Conservation (phyloP, 1,139 yeast species). For the Suhomyces terraborum region DNA sequence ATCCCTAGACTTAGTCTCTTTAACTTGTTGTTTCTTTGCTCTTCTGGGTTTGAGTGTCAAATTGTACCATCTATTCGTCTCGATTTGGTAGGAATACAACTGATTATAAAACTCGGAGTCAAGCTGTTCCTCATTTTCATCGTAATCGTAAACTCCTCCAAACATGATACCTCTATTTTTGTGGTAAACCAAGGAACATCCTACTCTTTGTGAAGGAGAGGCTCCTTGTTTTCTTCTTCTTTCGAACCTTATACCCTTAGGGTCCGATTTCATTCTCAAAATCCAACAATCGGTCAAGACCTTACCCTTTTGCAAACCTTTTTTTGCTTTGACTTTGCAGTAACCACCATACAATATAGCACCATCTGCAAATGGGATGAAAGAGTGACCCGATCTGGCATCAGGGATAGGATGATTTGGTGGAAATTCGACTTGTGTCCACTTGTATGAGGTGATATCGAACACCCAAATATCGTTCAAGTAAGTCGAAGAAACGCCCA, state of each 20-base stretch:
- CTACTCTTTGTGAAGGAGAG: slow-evolving; percentile 91
- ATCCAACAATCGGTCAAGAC: slow-evolving; percentile 88
- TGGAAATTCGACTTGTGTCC: slow-evolving; percentile 90
- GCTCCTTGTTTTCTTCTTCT: slow-evolving; percentile 86
- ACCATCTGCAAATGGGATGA: slow-evolving; percentile 81
- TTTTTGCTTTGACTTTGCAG: slow-evolving; percentile 87
- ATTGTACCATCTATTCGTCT: slow-evolving; percentile 86
- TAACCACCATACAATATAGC: slow-evolving; percentile 92
- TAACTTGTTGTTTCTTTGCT: slow-evolving; percentile 47
- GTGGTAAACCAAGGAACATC: slow-evolving; percentile 86
- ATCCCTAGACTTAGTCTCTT: slow-evolving; percentile 59
- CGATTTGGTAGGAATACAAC: slow-evolving; percentile 79
- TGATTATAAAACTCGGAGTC: slow-evolving; percentile 85
- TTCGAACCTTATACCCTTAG: slow-evolving; percentile 82
- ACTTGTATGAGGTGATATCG: slow-evolving; percentile 84
- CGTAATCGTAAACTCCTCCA: slow-evolving; percentile 95
- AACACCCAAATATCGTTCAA: slow-evolving; percentile 88
- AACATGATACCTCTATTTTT: slow-evolving; percentile 90
- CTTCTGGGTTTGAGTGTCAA: slow-evolving; percentile 66
- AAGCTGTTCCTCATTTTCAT: slow-evolving; percentile 90
- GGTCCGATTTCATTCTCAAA: slow-evolving; percentile 82
- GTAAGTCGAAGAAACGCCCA: slow-evolving; percentile 82
- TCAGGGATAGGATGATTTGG: slow-evolving; percentile 81
- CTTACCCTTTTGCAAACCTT: slow-evolving; percentile 89
- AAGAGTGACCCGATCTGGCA: slow-evolving; percentile 90